Percentiles rank a stretch among this genome's conserved stretches.
These are phyloP conservation scores for Rhamnella rubrinervis DNA, from an alignment of 331 rosid species.

Conservation along the genomic window DNA sequence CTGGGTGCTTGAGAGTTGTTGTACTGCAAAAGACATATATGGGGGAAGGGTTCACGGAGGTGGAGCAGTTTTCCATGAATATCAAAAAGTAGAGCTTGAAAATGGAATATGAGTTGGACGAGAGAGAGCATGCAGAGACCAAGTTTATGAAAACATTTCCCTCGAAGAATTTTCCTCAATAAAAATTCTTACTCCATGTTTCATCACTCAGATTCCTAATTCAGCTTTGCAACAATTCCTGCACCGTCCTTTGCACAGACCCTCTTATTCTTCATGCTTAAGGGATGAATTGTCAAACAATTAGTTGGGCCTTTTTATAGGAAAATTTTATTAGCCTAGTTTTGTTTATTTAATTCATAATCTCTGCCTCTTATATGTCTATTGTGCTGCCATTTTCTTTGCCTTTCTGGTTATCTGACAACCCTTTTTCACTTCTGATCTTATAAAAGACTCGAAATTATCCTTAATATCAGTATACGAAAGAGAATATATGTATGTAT, in stretches of 20 bases:
- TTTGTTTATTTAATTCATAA: too few species aligned
- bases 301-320: too few species aligned
- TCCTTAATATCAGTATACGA: too few species aligned
- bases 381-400: too few species aligned
- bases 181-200: constrained; percentile 21
- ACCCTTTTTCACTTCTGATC: too few species aligned
- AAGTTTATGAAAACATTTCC: constrained; percentile 26
- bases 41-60: background rate
- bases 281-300: background rate
- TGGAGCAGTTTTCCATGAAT: constrained; percentile 27
- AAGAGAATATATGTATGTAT: too few species aligned
- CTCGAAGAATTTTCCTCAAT: constrained; percentile 7
- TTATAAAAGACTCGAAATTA: too few species aligned
- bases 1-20: too few species aligned
- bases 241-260: constrained; percentile 17
- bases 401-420: too few species aligned
- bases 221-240: constrained; percentile 30
- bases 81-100: constrained; percentile 22
- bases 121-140: constrained; percentile 22
- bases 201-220: constrained; percentile 20
- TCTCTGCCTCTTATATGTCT: too few species aligned
- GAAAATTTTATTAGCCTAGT: too few species aligned
- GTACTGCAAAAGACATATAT: background rate
- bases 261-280: constrained; percentile 1
- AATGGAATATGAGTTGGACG: constrained; percentile 30